These are phyloP conservation scores for Polytrichum formosum DNA, from an alignment of 225 moss, liverwort and hornwort species.

Conservation along the genomic window DNA sequence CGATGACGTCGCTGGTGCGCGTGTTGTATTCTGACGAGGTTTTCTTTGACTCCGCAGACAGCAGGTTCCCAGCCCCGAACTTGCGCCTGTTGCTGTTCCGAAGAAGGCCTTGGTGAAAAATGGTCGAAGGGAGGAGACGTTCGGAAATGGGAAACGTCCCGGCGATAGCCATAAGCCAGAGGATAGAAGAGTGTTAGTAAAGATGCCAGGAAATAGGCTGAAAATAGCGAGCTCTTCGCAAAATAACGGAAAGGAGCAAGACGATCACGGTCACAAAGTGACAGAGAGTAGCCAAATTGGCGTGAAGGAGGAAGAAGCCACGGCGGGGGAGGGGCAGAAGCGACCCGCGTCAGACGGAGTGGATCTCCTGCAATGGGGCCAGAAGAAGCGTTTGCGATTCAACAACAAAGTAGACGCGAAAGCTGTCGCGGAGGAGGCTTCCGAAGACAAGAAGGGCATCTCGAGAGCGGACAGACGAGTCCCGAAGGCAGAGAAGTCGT, in stretches of 20 bases:
- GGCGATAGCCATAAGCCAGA: constrained; percentile 62
- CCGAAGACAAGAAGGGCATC: constrained; percentile 64
- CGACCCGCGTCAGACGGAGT: constrained; percentile 70
- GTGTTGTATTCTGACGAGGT: not conserved
- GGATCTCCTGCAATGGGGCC: constrained; percentile 85
- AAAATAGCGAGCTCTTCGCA: constrained; percentile 51
- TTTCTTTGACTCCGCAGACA: constrained; percentile 53
- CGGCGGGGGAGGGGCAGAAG: constrained; percentile 44
- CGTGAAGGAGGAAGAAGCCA: constrained; percentile 67
- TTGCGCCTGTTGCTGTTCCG: constrained; percentile 47
- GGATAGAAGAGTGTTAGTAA: constrained; percentile 67
- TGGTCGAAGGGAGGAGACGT: constrained; percentile 45
- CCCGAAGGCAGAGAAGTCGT: constrained; percentile 85
- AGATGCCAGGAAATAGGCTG: constrained; percentile 84
- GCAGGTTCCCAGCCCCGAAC: constrained; percentile 68
- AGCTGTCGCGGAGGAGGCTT: constrained; percentile 52
- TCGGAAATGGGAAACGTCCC: constrained; percentile 68
- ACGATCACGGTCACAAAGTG: constrained; percentile 52
- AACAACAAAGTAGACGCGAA: constrained; percentile 41
- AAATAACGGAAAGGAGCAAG: constrained; percentile 62
- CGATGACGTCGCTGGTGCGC: too few relatives aligned
- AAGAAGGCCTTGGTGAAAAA: constrained; percentile 66
- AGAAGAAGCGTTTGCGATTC: constrained; percentile 77
- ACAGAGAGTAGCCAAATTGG: constrained; percentile 48
- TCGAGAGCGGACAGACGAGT: constrained; percentile 81